Evolutionary conservation across 2,329 filamentous ascomycete species (phyloP).

Genomic region (Cercospora nicotianae): DNA sequence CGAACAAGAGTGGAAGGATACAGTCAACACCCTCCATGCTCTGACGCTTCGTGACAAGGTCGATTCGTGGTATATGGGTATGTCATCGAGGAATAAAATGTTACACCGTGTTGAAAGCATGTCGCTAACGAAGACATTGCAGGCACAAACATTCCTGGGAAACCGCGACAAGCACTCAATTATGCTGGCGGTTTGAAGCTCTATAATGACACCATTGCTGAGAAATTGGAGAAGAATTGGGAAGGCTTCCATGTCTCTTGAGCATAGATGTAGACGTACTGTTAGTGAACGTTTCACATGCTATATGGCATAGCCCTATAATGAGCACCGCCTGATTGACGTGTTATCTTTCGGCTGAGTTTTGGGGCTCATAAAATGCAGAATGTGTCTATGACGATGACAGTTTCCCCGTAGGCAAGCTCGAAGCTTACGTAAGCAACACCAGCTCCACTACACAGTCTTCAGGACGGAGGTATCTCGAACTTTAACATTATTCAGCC

Average conservation of each 20-base stretch:
- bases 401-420: not conserved
- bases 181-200: conserved; percentile 41
- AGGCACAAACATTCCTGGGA: conserved; percentile 47
- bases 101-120: not conserved
- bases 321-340: not conserved
- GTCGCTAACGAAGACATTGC: not conserved
- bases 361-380: not conserved
- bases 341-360: not conserved
- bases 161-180: conserved; percentile 46
- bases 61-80: conserved; percentile 44
- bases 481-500: not conserved
- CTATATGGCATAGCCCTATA: not conserved
- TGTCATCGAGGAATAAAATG: not conserved
- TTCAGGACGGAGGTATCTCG: too few species aligned
- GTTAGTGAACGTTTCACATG: not conserved
- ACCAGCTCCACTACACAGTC: not conserved
- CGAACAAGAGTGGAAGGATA: conserved; percentile 43
- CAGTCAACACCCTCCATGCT: conserved; percentile 43
- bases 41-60: conserved; percentile 46
- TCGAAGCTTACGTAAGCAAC: not conserved
- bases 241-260: conserved; percentile 28
- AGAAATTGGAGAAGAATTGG: conserved; percentile 39
- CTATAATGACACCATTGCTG: conserved; percentile 43
- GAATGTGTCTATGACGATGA: not conserved
- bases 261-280: not conserved